Conservation (phyloP, 495 filamentous ascomycete genomes). For the Saxispiralis lemnorum region DNA sequence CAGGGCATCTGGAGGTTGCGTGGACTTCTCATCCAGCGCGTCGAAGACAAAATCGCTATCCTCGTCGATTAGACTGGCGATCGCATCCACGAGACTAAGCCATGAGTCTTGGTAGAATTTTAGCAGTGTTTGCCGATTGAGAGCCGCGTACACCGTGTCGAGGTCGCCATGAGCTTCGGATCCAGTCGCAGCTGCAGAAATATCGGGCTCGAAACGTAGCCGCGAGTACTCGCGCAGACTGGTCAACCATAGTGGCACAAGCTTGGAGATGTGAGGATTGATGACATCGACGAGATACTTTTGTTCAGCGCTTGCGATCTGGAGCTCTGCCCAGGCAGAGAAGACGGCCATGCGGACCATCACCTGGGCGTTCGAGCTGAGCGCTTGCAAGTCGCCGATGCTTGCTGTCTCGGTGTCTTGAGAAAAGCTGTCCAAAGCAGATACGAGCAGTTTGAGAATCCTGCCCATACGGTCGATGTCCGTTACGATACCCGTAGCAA, state of each 20-base stretch:
- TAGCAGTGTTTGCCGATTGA: slow-evolving; percentile 84
- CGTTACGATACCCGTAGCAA: slow-evolving; percentile 90
- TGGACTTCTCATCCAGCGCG: slow-evolving; percentile 65
- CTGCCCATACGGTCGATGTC: slow-evolving; percentile 96
- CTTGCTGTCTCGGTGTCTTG: slow-evolving; percentile 60
- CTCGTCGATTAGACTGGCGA: slow-evolving; percentile 91
- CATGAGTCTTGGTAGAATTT: slow-evolving; percentile 96
- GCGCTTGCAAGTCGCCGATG: slow-evolving; percentile 82
- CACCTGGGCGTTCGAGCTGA: slow-evolving; percentile 89
- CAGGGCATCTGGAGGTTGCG: slow-evolving; percentile 25
- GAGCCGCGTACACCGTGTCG: slow-evolving; percentile 77
- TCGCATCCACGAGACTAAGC: slow-evolving; percentile 91
- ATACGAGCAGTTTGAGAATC: slow-evolving; percentile 81
- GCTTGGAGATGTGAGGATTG: slow-evolving; percentile 69
- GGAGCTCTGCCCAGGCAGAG: slow-evolving; percentile 96
- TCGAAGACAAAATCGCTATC: slow-evolving; percentile 96
- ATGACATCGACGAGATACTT: slow-evolving; percentile 76
- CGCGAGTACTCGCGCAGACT: slow-evolving; percentile 88
- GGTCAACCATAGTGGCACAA: slow-evolving; percentile 86
- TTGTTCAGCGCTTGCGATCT: slow-evolving; percentile 88
- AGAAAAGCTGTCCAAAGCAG: slow-evolving; percentile 82
- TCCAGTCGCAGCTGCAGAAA: slow-evolving; percentile 69
- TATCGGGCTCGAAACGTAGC: slow-evolving; percentile 87
- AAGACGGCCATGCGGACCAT: slow-evolving; percentile 97
- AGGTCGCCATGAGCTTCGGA: slow-evolving; percentile 43